Conservation (phyloP, 352 stramenopile genomes). For the Phytopythium helicoides region DNA sequence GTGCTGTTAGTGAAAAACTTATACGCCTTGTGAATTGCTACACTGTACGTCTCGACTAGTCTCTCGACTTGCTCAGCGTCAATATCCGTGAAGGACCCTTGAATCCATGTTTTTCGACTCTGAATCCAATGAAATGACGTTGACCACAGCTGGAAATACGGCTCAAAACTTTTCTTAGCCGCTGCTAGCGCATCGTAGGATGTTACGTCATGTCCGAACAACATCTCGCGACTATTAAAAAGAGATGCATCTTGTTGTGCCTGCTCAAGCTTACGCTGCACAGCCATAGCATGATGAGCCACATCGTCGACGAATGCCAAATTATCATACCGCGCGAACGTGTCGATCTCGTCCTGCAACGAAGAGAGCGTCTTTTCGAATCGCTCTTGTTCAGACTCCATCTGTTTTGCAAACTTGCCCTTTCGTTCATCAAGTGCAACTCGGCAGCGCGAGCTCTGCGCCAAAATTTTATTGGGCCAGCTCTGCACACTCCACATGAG, state of each 20-base stretch:
- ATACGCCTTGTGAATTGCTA: conserved; percentile 88
- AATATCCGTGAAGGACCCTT: conserved; percentile 89
- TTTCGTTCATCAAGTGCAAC: conserved; percentile 80
- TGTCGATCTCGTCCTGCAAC: conserved; percentile 89
- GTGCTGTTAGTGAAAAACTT: conserved; percentile 90
- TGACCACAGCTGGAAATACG: conserved; percentile 92
- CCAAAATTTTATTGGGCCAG: conserved; percentile 87
- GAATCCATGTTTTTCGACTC: conserved; percentile 90
- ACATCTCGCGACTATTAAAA: conserved; percentile 92
- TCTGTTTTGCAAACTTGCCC: conserved; percentile 88
- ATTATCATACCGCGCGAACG: conserved; percentile 86
- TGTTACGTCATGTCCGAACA: conserved; percentile 89
- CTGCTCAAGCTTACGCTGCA: conserved; percentile 89
- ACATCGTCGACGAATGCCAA: conserved; percentile 88
- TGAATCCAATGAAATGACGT: conserved; percentile 91
- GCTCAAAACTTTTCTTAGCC: conserved; percentile 93
- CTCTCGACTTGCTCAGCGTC: conserved; percentile 93
- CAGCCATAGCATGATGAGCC: conserved; percentile 75
- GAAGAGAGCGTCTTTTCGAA: conserved; percentile 87
- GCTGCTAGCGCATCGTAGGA: conserved; percentile 86
- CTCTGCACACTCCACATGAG: conserved; percentile 89
- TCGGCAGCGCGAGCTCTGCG: conserved; percentile 79
- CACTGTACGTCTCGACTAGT: conserved; percentile 79
- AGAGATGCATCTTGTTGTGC: conserved; percentile 87
- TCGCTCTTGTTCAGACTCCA: conserved; percentile 92